Evolutionary conservation across 2,329 filamentous ascomycete species (phyloP), one percentile per base, ranked within the genome.

Genomic region (Hawksworthiomyces lignivorus): DNA sequence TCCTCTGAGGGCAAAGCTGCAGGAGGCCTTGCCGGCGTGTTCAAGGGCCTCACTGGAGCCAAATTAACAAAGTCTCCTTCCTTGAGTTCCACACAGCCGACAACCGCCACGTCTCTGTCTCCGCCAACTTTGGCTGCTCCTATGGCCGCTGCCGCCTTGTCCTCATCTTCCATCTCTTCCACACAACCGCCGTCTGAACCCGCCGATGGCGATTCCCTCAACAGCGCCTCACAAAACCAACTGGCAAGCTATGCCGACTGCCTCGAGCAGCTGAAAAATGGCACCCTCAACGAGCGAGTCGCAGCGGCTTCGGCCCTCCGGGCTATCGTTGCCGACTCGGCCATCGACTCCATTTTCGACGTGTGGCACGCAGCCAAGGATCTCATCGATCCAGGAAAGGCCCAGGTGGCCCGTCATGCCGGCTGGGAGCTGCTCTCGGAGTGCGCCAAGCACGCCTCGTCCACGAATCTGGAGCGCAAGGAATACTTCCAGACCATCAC

Each of bases 361-460:
- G 79, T 84, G 43, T 84, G 80, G 77, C 72, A 77, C 48, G 75
- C 77, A 12, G 77, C 70, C 34, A 80, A 79, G 55, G 79, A 84
- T 52, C 63, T 84, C 45, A 77, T 84, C 45, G 69, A 80, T 21
- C 61, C 71, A 7, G 58, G 62, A 18, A 80, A 81, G 41, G 59
- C 75, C n/a, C 56, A 56, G 5, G 58, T 68, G 21, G 70, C 72
- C 49, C 72, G 81, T 20, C 61, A 63, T 36, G 72, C 75, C n/a
- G 81, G 78, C 15, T 84, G 80, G 72, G 74, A 77, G 50, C 69
- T 85, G 10, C 61, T 85, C 32, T 75, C 72, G 20, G 77, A 80
- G 53, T 84, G 80, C 52, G 77, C 77, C 43, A 76, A 77, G 52
- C 74, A 82, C 54, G 60, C 68, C 5, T 69, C 72, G 6, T 75